A percentile compares a stretch with the other conserved stretches of the same genome.
phyloP scores from a whole-genome alignment of 768 basidiomycete species.

The Amanita pallidorosea region DNA sequence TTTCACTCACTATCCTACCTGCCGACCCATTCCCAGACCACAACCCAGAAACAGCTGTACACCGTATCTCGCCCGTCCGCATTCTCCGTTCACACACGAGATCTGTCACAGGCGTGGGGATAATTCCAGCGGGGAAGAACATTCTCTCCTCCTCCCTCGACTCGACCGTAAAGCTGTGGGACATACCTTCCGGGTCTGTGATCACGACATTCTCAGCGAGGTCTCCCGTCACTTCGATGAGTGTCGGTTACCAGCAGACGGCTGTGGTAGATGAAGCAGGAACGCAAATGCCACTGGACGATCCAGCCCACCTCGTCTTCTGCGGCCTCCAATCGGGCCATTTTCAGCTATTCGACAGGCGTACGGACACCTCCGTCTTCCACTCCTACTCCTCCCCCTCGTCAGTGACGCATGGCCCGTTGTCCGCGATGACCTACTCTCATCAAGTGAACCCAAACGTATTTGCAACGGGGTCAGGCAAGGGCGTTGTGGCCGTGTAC shows the following conservation, averaged over 20 bases:
- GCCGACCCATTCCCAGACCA: slow-evolving; percentile 30
- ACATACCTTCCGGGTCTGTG: slow-evolving; percentile 43
- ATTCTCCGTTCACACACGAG: slow-evolving; percentile 58
- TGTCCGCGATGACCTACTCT: slow-evolving; percentile 35
- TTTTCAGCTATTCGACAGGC: slow-evolving; percentile 47
- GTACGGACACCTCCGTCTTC: slow-evolving; percentile 18
- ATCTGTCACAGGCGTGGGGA: slow-evolving; percentile 49
- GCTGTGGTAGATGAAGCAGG: too few relatives aligned
- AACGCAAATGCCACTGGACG: too few relatives aligned
- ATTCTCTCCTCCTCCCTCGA: slow-evolving; percentile 61
- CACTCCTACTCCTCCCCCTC: background rate
- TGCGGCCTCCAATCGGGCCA: slow-evolving; percentile 45
- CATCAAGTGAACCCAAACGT: slow-evolving; percentile 23
- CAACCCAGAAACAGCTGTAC: slow-evolving; percentile 14
- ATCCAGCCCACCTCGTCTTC: slow-evolving; percentile 30
- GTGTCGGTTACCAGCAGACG: slow-evolving; percentile 18
- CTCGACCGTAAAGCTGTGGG: slow-evolving; percentile 63
- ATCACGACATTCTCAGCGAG: slow-evolving; percentile 32
- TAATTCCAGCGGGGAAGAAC: slow-evolving; percentile 53
- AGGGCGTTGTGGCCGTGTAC: slow-evolving; percentile 45
- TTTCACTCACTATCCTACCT: slow-evolving; percentile 54
- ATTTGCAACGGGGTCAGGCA: slow-evolving; percentile 48
- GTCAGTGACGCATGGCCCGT: background rate
- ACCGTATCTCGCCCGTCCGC: slow-evolving; percentile 36
- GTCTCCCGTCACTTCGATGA: slow-evolving; percentile 34